These are phyloP conservation scores for Discostella stelligeroides DNA, from an alignment of 108 stramenopile genomes.

Conservation along the genomic window DNA sequence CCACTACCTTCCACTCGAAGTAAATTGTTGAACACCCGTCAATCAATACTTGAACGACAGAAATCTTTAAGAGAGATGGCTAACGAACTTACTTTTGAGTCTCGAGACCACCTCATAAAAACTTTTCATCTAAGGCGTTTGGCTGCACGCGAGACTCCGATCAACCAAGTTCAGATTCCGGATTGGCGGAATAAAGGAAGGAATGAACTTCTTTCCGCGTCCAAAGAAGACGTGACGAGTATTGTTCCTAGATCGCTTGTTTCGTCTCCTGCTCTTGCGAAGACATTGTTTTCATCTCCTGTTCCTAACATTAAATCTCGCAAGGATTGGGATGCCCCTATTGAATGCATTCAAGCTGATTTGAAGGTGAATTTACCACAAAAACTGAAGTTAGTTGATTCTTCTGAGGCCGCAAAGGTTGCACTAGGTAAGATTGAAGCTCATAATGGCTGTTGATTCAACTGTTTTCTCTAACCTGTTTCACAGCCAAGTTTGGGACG, in stretches of 20 bases:
- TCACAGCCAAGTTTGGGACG: conserved; percentile 62
- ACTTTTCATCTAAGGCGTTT: conserved; percentile 29
- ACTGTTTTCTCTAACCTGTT: neutral
- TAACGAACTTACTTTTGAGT: conserved; percentile 11
- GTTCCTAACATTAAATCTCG: conserved; percentile 25
- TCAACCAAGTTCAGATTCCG: conserved; percentile 19
- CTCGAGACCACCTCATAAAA: conserved; percentile 13
- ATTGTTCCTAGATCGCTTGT: conserved; percentile 1
- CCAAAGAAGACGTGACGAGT: conserved; percentile 11
- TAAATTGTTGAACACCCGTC: neutral
- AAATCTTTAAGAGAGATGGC: conserved; percentile 15
- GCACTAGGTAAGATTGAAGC: conserved; percentile 48
- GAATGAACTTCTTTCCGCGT: conserved; percentile 38
- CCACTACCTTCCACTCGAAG: conserved; percentile 30
- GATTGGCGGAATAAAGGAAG: conserved; percentile 49
- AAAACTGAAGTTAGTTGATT: conserved; percentile 56
- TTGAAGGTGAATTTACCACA: conserved; percentile 47
- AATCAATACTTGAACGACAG: conserved; percentile 32
- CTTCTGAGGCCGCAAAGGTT: conserved; percentile 56
- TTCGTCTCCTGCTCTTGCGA: conserved; percentile 28
- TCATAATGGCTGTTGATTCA: conserved; percentile 1
- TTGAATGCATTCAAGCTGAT: conserved; percentile 4
- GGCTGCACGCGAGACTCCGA: neutral
- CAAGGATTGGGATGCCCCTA: conserved; percentile 26
- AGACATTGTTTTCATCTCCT: conserved; percentile 52